Evolutionary conservation across 106 monocot genomes (phyloP), one percentile per base, ranked within the genome.

Genomic region (Cymbidium sinense): DNA sequence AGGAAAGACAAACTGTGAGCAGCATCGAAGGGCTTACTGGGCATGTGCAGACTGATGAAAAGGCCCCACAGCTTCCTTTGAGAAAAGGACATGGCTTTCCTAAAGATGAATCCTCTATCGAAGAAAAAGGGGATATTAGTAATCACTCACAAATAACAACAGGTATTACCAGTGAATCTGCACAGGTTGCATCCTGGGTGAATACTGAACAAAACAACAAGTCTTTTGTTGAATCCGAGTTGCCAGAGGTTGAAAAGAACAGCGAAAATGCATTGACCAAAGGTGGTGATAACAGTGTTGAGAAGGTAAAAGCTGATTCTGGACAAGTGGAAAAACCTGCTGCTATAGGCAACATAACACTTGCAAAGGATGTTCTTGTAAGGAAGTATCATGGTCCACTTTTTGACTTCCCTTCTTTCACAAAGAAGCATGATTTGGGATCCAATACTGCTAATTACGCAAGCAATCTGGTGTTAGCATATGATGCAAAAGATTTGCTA

Each of bases 331-430:
- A 82, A 62, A 93, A 86, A 80, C 50, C 85, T 51, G 33, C 76
- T 34, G 69, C 82, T 23, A 67, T 84, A 65, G 79, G 44, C 39
- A 81, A 61, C 75, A 64, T 58, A 5, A 50, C 83, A 36, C 12
- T 58, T 65, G 41, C 80, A 13, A 89, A 80, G 71, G 90, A 94
- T 51, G 74, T 13, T 76, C 31, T 85, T 21, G 67, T 80, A 10
- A 90, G 88, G 83, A 99, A 91, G 81, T 99, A 90, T 78, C 85
- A 90, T 82, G 99, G 92, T 2, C 99, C 99, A 31, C 85, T 99
- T 75, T 99, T 95, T 87, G 99, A 99, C 79, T 99, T 95, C 76
- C 99, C 89, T 37, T 95, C 77, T 81, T 99, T 93, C 75, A 91
- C 83, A 23, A 90, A 90, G 74, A 95, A 86, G 47, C 79, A 77